A percentile compares a stretch with the other conserved stretches of the same genome.
Conservation (phyloP, 768 basidiomycete genomes). For the Saitozyma podzolica region DNA sequence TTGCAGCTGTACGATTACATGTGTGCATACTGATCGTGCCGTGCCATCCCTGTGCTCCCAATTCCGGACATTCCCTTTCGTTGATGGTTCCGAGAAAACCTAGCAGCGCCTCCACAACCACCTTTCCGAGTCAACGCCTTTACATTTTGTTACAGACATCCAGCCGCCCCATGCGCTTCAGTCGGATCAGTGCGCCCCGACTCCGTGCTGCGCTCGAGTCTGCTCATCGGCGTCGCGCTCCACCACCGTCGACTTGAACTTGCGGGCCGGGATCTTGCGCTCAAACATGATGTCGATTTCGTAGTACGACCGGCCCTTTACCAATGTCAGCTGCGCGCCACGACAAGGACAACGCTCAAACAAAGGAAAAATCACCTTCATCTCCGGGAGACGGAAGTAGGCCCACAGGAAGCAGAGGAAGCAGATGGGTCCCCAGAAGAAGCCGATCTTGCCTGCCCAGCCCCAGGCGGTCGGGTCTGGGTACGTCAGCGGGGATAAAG, state of each 20-base stretch:
- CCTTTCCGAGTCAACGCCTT: too few relatives aligned
- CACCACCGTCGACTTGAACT: constrained; percentile 16
- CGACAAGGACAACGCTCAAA: constrained; percentile 57
- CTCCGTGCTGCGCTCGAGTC: not conserved
- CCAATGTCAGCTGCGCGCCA: constrained; percentile 19
- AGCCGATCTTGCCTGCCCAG: constrained; percentile 21
- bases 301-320: constrained; percentile 35
- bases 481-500: not conserved
- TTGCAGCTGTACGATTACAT: too few relatives aligned
- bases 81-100: too few relatives aligned
- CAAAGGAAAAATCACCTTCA: constrained; percentile 54
- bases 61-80: too few relatives aligned
- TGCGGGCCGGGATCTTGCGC: constrained; percentile 28
- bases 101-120: too few relatives aligned
- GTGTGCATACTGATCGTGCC: too few relatives aligned
- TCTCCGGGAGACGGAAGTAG: constrained; percentile 37
- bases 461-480: constrained; percentile 8
- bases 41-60: too few relatives aligned
- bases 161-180: too few relatives aligned
- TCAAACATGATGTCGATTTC: constrained; percentile 47
- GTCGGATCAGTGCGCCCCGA: not conserved
- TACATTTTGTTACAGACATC: too few relatives aligned
- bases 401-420: constrained; percentile 30
- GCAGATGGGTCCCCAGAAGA: constrained; percentile 39
- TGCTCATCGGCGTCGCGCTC: constrained; percentile 25